These are phyloP conservation scores for Bryum argenteum DNA, from an alignment of 225 moss, liverwort and hornwort genomes.

Conservation along the genomic window DNA sequence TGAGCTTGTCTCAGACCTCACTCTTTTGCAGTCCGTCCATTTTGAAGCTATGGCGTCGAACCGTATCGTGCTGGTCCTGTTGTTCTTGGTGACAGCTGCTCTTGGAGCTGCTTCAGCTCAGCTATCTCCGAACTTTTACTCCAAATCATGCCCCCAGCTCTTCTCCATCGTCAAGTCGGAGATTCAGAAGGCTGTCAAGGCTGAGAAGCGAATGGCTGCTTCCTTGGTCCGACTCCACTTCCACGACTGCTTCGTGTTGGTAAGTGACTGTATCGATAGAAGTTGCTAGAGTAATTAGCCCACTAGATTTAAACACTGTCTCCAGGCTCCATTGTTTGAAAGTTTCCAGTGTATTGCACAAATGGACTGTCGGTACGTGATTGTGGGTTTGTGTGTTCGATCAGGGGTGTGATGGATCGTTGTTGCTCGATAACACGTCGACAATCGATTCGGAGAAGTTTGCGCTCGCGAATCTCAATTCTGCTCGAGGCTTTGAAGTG, in stretches of 20 bases:
- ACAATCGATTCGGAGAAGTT: conserved; percentile 35
- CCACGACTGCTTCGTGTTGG: conserved; percentile 53
- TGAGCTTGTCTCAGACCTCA: not conserved
- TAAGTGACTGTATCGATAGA: conserved; percentile 21
- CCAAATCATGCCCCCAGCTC: conserved; percentile 29
- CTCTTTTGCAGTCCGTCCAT: not conserved
- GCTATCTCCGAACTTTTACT: conserved; percentile 31
- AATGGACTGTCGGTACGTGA: not conserved
- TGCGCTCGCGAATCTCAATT: conserved; percentile 32
- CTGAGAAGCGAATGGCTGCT: conserved; percentile 38
- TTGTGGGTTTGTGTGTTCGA: not conserved
- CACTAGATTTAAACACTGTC: too few species aligned
- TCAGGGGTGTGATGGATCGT: conserved; percentile 74
- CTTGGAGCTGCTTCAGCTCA: conserved; percentile 20
- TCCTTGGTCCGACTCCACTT: conserved; percentile 43
- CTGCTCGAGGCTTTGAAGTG: conserved; percentile 47
- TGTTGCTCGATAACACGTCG: conserved; percentile 45
- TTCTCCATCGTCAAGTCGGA: conserved; percentile 28
- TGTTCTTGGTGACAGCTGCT: not conserved
- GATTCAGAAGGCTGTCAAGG: conserved; percentile 35
- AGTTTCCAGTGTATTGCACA: too few species aligned
- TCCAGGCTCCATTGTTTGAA: too few species aligned
- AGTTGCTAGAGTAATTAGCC: too few species aligned
- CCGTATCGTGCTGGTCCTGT: not conserved
- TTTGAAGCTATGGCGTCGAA: conserved; percentile 24